Percentiles rank a stretch among this genome's conserved stretches.
Conservation (phyloP, 169 alveolate species). For the Plasmodium vinckei region DNA sequence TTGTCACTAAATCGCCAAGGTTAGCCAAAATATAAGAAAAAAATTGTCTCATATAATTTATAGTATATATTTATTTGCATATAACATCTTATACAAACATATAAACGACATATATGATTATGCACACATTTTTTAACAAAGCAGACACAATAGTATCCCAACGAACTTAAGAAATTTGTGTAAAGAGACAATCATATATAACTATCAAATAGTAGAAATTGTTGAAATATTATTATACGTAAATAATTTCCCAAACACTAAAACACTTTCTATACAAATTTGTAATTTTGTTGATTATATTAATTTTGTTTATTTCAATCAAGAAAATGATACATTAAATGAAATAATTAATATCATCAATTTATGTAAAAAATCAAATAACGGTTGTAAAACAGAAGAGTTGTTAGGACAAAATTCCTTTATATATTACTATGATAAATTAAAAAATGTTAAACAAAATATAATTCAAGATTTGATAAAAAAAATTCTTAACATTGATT, state of each 20-base stretch:
- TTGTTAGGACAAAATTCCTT: slow-evolving; percentile 32
- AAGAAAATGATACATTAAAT: slow-evolving; percentile 37
- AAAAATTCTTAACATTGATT: slow-evolving; percentile 31
- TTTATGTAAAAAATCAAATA: slow-evolving; percentile 40
- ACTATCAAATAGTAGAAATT: slow-evolving; percentile 39
- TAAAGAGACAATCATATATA: slow-evolving; percentile 43
- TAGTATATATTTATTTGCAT: slow-evolving; percentile 3
- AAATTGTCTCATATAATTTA: background rate
- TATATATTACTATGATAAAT: slow-evolving; percentile 48
- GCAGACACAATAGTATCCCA: slow-evolving; percentile 36
- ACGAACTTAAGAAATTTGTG: slow-evolving; percentile 48
- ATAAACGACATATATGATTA: background rate
- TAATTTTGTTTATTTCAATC: slow-evolving; percentile 44
- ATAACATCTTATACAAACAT: background rate
- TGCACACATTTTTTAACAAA: background rate
- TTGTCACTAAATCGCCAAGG: slow-evolving; percentile 48
- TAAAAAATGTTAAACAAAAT: slow-evolving; percentile 33
- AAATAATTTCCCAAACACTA: slow-evolving; percentile 30
- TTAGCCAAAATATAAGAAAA: background rate
- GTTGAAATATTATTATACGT: slow-evolving; percentile 37
- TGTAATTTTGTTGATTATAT: slow-evolving; percentile 55
- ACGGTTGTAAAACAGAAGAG: background rate
- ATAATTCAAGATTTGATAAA: slow-evolving; percentile 37
- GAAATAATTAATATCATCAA: slow-evolving; percentile 36
- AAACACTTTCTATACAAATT: slow-evolving; percentile 18